These are phyloP conservation scores for Forsythia viridissima DNA, from an alignment of 257 asterid genomes.

Conservation along the genomic window DNA sequence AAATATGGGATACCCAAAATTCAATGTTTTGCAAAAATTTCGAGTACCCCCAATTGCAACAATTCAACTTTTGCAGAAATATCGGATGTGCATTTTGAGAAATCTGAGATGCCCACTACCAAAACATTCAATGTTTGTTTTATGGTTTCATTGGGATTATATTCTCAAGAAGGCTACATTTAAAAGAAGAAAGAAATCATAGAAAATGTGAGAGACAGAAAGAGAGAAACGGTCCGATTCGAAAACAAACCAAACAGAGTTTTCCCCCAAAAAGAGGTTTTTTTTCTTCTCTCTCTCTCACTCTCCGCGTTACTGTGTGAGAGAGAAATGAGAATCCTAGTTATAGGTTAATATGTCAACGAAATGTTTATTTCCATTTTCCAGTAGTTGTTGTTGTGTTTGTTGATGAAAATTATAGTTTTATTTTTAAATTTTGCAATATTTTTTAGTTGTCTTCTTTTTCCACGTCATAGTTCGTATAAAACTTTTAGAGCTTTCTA, in stretches of 20 bases:
- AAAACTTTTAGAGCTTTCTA: too few species aligned
- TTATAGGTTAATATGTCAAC: too few species aligned
- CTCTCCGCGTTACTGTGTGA: conserved; percentile 24
- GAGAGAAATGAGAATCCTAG: conserved; percentile 29
- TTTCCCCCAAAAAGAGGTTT: conserved; percentile 24
- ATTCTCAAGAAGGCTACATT: not conserved
- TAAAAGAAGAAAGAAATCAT: conserved; percentile 28
- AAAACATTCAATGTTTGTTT: conserved; percentile 19
- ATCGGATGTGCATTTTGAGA: not conserved
- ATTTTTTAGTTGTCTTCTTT: too few species aligned
- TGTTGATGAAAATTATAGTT: too few species aligned
- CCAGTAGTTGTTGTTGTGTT: too few species aligned
- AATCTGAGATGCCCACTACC: conserved; percentile 27
- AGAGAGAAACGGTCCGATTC: conserved; percentile 27
- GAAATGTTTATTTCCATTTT: too few species aligned
- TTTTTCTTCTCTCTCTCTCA: conserved; percentile 11
- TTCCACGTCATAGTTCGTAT: too few species aligned
- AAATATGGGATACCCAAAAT: conserved; percentile 1
- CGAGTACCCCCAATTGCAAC: not conserved
- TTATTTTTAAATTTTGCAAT: too few species aligned
- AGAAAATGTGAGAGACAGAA: conserved; percentile 16
- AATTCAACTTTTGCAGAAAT: conserved; percentile 14
- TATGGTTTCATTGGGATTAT: conserved; percentile 2
- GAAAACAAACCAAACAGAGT: conserved; percentile 24
- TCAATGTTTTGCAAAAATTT: conserved; percentile 12